Base-by-base conservation (phyloP, 345 rosid species). In the Nasturtium officinale region DNA sequence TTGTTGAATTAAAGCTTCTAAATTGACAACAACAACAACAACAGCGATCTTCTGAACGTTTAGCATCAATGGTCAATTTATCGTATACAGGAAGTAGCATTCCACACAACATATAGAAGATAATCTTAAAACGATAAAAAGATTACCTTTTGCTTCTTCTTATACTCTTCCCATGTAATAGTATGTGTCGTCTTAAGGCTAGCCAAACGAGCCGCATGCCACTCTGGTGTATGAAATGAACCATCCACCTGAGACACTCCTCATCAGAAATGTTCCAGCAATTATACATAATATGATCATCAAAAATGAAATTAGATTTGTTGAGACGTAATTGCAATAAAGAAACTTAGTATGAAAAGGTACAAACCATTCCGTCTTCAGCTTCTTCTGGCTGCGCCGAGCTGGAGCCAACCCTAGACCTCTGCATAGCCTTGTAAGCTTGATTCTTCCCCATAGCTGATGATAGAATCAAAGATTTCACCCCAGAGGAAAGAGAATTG, bases 121-220 rank as follows among this genome's bases (percentile, higher is more conserved):
- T 35, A n/a, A n/a, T 48, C 18, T 4, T 33, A 58, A 10, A 74
- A 51, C 8, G 40, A 26, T 1, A 38, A 12, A 9, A 62, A 40
- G 58, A 20, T 73, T 80, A 95, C 99, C 94, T 90, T 92, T 68
- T 90, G 96, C 83, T 95, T 92, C 85, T 67, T 77, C 73, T 92
- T 95, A 75, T 75, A 90, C 77, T 90, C 97, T 80, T 95, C 99
- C 98, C 97, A 95, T 45, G 99, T 92, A 63, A 96, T 51, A 0
- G 99, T 92, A 61, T 90, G 92, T 46, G 99, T 87, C 35, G 97
- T 96, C 74, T 89, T 92, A 76, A 92, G 99, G 85, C 94, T 85
- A 57, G 96, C 97, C 89, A 95, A 85, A 82, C 97, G 99, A 84
- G 99, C 97, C 88, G 99, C 99, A 88, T 91, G 99, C 99, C 99